Base-by-base conservation (phyloP, 768 basidiomycete genomes). In the Vishniacozyma victoriae region DNA sequence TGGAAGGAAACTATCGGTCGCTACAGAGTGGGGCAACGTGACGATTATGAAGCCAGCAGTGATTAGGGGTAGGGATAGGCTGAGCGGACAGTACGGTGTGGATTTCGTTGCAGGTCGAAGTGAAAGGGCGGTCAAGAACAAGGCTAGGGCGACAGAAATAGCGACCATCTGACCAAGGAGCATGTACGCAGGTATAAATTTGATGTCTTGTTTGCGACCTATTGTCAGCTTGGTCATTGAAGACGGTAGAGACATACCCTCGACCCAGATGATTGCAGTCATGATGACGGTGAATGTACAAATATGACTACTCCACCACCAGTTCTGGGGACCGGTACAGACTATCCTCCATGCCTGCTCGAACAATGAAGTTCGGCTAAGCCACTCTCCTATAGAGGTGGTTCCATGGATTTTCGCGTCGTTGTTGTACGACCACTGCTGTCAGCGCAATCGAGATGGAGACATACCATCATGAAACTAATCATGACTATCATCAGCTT, bases 141-240 rank as follows among this genome's bases (percentile, higher is more conserved):
- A 73, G 45, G 80, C 79, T 0, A 79, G 78, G 6, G 82, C 80
- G 29, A 84, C 80, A 11, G 79, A 80, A 38, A 85, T 80, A 25
- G 84, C 82, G 45, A 86, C 82, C 18, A 85, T 57, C 67, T 85
- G 83, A 4, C 83, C 84, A 7, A 86, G 75, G 27, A 85, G 72
- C 80, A 85, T 83, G 70, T 82, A 85, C 1, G 79, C 81, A 80
- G 80, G 82, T 0, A 78, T 41, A 51, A 78, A 73, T 55, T 75
- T 77, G 50, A 84, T 73, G 14, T 70, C 60, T 18, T 72, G 65
- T 31, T 71, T 61, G 0, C 78, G 59, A 44, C 60, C 68, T 69
- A 45, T 4, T 29, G 48, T 45, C 48, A 40, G 18, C 15, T 33
- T n/a, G 11, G 20, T n/a, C 13, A 23, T 19, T 18, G 12, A n/a